Base-by-base conservation (phyloP, 208 protist species). In the Leishmania mexicana region DNA sequence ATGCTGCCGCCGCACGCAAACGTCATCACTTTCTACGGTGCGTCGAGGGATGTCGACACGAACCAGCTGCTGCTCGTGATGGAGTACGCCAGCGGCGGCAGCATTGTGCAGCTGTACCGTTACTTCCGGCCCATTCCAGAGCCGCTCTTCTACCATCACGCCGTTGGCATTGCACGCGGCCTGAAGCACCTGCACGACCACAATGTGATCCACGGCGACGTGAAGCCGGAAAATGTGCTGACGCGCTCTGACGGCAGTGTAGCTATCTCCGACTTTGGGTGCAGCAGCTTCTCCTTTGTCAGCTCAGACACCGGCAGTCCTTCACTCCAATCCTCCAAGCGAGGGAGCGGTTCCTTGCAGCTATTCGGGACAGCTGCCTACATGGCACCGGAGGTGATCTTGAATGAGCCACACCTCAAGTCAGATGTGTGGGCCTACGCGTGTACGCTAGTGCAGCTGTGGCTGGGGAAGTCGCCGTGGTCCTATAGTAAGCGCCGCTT, bases 201-300 rank as follows among this genome's bases (percentile, higher is more conserved):
- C 84, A 83, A 85, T 80, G 89, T 96, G 53, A 89, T 94, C 42
- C 92, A 96, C 75, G 86, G 90, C 19, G 92, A 96, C 76, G 84
- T 96, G 77, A 93, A 93, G 65, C 89, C 92, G 45, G 87, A 93
- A 81, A 96, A 96, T 78, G 90, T 96, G 62, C 87, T 96, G 70
- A 91, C 88, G 51, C 85, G 88, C 42, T 91, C 92, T 1, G 88
- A 96, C 79, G 92, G 92, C 68, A 91, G 82, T 60, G 90, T 93
- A 53, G 90, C 88, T 17, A 85, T 96, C 73, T 92, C 81, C 38
- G 90, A 96, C 80, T 96, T 96, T 78, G 90, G 90, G 21, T 93
- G 89, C 88, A 94, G 91, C 75, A 81, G 91, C 65, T 83, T 90
- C 45, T 83, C 80, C 24, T 47, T 86, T 15, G 62, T 49, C 17